phyloP scores from a whole-genome alignment of 2,329 filamentous ascomycete genomes.

The Chaetomium olivaceum region DNA sequence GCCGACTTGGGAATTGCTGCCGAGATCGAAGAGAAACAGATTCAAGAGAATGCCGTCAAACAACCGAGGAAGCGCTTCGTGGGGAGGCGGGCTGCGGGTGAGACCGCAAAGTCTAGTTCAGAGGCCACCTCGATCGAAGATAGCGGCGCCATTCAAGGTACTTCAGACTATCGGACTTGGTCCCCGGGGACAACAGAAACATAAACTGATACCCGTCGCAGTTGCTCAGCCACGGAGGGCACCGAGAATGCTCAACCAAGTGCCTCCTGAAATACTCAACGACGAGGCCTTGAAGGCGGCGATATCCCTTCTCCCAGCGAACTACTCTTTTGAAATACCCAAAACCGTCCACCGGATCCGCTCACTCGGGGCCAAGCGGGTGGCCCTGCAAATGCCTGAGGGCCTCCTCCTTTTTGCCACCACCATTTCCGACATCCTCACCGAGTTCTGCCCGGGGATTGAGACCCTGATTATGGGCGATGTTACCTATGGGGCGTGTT shows the following conservation, averaged over 20 bases:
- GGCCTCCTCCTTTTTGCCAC: slow-evolving; percentile 93
- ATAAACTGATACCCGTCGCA: slow-evolving; percentile 40
- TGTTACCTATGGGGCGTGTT: slow-evolving; percentile 97
- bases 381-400: slow-evolving; percentile 97
- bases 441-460: slow-evolving; percentile 86
- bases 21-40: slow-evolving; percentile 55
- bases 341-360: slow-evolving; percentile 97
- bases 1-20: slow-evolving; percentile 70
- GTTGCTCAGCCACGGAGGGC: slow-evolving; percentile 71
- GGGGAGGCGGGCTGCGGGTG: slow-evolving; percentile 72
- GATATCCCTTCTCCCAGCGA: slow-evolving; percentile 82
- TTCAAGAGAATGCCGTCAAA: slow-evolving; percentile 48
- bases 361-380: slow-evolving; percentile 72
- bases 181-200: not conserved
- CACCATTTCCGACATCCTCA: slow-evolving; percentile 94
- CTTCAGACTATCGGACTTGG: slow-evolving; percentile 11
- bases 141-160: slow-evolving; percentile 69
- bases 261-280: slow-evolving; percentile 82
- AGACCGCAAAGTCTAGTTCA: slow-evolving; percentile 51
- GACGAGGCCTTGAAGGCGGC: slow-evolving; percentile 84
- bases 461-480: slow-evolving; percentile 99
- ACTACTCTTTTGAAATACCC: slow-evolving; percentile 98
- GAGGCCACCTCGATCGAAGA: slow-evolving; percentile 51
- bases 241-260: slow-evolving; percentile 83
- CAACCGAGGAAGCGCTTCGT: slow-evolving; percentile 93